Conservation (phyloP, 2,329 filamentous ascomycete genomes). For the Colletotrichum somersetense region DNA sequence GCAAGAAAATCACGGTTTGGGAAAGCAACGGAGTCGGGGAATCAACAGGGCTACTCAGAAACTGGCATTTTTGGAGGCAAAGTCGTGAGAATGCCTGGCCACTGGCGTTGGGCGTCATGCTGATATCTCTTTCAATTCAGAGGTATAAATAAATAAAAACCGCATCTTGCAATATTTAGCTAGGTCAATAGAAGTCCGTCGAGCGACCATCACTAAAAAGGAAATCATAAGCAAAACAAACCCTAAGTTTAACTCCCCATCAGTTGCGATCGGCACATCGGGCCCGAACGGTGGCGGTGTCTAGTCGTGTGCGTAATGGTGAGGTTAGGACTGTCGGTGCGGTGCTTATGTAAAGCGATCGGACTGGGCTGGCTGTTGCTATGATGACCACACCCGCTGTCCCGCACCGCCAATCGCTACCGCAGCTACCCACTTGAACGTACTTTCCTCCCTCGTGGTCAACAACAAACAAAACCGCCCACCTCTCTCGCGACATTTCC, state of each 20-base stretch:
- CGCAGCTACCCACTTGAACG: constrained; percentile 26
- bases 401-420: constrained; percentile 29
- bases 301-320: constrained; percentile 29
- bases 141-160: background rate
- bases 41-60: constrained; percentile 13
- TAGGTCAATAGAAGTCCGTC: constrained; percentile 11
- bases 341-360: constrained; percentile 37
- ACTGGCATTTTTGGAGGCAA: constrained; percentile 30
- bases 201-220: constrained; percentile 1
- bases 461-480: constrained; percentile 35
- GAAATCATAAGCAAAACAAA: background rate
- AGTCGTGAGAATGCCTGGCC: constrained; percentile 16
- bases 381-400: constrained; percentile 32
- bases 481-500: constrained; percentile 4
- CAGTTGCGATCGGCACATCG: background rate
- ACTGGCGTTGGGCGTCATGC: constrained; percentile 36
- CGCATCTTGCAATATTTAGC: constrained; percentile 1
- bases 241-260: background rate
- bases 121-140: constrained; percentile 9
- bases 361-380: constrained; percentile 1
- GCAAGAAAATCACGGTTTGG: constrained; percentile 18
- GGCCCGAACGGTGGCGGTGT: constrained; percentile 15
- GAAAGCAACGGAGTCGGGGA: constrained; percentile 38
- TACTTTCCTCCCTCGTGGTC: constrained; percentile 33
- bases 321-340: background rate